Percentiles rank a stretch among this genome's conserved stretches.
phyloP scores from a whole-genome alignment of 768 basidiomycete genomes.

The Termitomyces sp. region DNA sequence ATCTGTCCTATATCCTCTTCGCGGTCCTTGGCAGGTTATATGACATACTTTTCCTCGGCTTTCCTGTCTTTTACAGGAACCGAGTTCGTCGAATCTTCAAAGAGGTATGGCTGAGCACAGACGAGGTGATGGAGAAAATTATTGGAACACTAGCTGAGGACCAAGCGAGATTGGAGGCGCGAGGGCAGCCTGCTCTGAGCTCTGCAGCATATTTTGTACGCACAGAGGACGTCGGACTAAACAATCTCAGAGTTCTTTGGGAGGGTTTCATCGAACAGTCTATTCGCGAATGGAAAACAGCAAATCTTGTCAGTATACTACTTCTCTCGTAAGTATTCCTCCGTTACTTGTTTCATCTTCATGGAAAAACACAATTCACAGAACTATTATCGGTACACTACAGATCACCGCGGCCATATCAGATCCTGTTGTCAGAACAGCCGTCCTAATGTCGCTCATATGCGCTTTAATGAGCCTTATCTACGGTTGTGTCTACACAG shows the following conservation, averaged over 20 bases:
- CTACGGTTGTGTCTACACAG: constrained; percentile 70
- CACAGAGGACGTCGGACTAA: not conserved
- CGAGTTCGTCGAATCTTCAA: constrained; percentile 1
- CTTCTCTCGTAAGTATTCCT: constrained; percentile 34
- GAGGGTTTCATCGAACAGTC: constrained; percentile 67
- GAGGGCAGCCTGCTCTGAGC: not conserved
- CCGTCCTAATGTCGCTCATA: constrained; percentile 57
- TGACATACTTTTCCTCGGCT: not conserved
- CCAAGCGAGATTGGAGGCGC: not conserved
- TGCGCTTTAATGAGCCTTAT: constrained; percentile 67
- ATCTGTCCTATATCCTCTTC: not conserved
- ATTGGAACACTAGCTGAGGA: not conserved
- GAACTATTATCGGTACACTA: constrained; percentile 66
- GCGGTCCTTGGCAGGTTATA: not conserved
- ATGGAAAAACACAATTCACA: constrained; percentile 16
- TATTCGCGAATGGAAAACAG: constrained; percentile 67
- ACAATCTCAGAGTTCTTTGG: constrained; percentile 37
- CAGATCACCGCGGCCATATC: constrained; percentile 45
- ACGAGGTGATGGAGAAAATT: not conserved
- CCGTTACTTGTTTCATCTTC: not conserved
- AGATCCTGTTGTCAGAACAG: constrained; percentile 57
- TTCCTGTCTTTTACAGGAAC: not conserved
- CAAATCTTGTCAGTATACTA: constrained; percentile 68
- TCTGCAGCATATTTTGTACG: not conserved
- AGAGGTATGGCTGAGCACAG: not conserved